These are phyloP conservation scores for Glaciozyma martinii DNA, from an alignment of 768 basidiomycete species.

Conservation along the genomic window DNA sequence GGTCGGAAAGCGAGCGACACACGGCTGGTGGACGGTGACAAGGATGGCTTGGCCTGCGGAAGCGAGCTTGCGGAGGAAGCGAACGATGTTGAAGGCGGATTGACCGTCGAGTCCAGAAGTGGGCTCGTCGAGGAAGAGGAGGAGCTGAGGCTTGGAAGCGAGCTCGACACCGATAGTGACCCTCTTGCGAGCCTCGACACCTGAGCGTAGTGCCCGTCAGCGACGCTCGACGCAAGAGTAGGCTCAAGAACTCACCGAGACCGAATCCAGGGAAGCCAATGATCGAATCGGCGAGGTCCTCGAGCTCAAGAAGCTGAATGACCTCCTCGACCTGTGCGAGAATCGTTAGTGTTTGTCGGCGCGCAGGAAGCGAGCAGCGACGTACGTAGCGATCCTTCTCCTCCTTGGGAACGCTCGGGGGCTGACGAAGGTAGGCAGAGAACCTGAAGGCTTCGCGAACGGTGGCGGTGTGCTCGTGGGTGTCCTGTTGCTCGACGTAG, in stretches of 20 bases:
- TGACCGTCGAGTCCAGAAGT: slow-evolving; percentile 52
- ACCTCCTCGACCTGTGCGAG: slow-evolving; percentile 37
- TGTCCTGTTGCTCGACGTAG: slow-evolving; percentile 42
- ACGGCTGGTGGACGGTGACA: slow-evolving; percentile 60
- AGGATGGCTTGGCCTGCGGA: slow-evolving; percentile 77
- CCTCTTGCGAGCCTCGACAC: slow-evolving; percentile 42
- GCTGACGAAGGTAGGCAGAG: slow-evolving; percentile 42
- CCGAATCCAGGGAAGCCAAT: slow-evolving; percentile 41
- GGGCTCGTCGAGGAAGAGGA: slow-evolving; percentile 82
- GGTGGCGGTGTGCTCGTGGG: slow-evolving; percentile 40
- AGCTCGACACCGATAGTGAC: slow-evolving; percentile 43
- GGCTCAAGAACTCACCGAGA: not conserved
- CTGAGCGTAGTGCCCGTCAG: too few relatives aligned
- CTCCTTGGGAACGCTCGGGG: slow-evolving; percentile 35
- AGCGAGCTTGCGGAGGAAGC: slow-evolving; percentile 65
- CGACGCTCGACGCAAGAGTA: too few relatives aligned
- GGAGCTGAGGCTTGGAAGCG: slow-evolving; percentile 60
- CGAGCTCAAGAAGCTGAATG: slow-evolving; percentile 42
- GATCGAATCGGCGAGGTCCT: slow-evolving; percentile 44
- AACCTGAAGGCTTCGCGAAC: slow-evolving; percentile 45
- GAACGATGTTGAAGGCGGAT: slow-evolving; percentile 41
- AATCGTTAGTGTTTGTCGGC: too few relatives aligned
- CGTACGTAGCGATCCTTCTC: slow-evolving; percentile 40
- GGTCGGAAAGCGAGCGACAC: not conserved
- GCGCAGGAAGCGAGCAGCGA: too few relatives aligned